phyloP scores from a whole-genome alignment of 768 basidiomycete species.

The Mycena vulgaris region DNA sequence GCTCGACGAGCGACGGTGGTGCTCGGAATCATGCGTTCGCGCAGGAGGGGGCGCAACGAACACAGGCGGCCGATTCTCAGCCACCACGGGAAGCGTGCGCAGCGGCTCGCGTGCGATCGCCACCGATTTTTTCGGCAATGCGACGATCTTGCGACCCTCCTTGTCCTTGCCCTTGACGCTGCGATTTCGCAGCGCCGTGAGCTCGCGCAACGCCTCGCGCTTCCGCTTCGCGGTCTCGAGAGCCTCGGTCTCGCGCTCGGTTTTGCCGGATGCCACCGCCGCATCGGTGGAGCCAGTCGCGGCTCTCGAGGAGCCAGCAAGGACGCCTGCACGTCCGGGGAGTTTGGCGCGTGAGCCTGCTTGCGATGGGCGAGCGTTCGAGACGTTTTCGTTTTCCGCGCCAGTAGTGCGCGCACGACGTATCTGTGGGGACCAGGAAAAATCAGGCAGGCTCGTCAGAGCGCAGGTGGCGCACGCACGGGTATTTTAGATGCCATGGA shows the following conservation, averaged over 20 bases:
- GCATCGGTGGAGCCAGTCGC: not conserved
- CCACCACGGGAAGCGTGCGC: not conserved
- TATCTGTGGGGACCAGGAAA: slow-evolving; percentile 13
- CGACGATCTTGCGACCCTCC: slow-evolving; percentile 26
- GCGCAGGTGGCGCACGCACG: not conserved
- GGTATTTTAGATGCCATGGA: slow-evolving; percentile 36
- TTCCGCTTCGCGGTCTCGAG: slow-evolving; percentile 36
- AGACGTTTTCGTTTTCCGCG: slow-evolving; percentile 33
- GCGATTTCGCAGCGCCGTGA: slow-evolving; percentile 25
- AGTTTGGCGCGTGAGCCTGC: slow-evolving; percentile 19
- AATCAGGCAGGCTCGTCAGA: not conserved
- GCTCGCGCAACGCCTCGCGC: slow-evolving; percentile 32
- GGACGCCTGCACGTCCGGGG: not conserved
- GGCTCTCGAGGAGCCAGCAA: slow-evolving; percentile 5
- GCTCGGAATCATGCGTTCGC: not conserved
- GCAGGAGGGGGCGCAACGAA: slow-evolving; percentile 14
- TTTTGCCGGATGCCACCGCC: slow-evolving; percentile 16
- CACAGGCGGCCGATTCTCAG: not conserved
- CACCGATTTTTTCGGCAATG: slow-evolving; percentile 28
- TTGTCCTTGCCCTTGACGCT: not conserved
- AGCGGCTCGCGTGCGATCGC: slow-evolving; percentile 5
- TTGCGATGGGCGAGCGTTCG: not conserved
- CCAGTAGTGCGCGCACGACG: slow-evolving; percentile 31
- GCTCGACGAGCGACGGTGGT: slow-evolving; percentile 2
- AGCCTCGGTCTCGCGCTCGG: slow-evolving; percentile 8